These are phyloP conservation scores for Cladosporium phlei DNA, from an alignment of 2,329 filamentous ascomycete genomes.

Conservation along the genomic window DNA sequence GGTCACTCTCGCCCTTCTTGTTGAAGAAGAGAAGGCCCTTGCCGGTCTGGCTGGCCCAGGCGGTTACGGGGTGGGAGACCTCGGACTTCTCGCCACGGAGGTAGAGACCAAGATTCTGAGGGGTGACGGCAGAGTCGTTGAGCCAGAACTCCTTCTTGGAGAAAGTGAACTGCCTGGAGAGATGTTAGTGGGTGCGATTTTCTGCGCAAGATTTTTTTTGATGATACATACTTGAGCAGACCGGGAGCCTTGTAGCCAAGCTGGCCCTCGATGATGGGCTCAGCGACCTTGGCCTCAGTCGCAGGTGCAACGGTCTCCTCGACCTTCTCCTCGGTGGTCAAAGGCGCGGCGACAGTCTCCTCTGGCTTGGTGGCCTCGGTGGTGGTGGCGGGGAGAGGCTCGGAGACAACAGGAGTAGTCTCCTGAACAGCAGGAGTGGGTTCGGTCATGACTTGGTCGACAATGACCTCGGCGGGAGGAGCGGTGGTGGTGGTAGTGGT, in stretches of 20 bases:
- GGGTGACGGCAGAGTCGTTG: constrained; percentile 63
- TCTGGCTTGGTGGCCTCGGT: constrained; percentile 19
- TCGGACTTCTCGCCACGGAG: constrained; percentile 83
- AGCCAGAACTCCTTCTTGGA: constrained; percentile 82
- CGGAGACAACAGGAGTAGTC: constrained; percentile 29
- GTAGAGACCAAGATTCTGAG: constrained; percentile 70
- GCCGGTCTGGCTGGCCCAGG: constrained; percentile 90
- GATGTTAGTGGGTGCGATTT: constrained; percentile 14
- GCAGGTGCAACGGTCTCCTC: constrained; percentile 38
- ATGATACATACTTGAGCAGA: constrained; percentile 72
- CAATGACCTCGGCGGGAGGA: constrained; percentile 12
- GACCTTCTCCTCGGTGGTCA: constrained; percentile 31
- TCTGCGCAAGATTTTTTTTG: constrained; percentile 17
- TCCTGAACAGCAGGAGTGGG: constrained; percentile 11
- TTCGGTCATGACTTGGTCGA: constrained; percentile 4
- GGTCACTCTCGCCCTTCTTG: constrained; percentile 71
- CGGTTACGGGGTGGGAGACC: constrained; percentile 70
- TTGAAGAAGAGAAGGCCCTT: constrained; percentile 92
- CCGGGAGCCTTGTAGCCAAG: constrained; percentile 87
- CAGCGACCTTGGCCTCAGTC: constrained; percentile 46
- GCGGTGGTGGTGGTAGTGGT: constrained; percentile 12
- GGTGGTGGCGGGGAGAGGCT: constrained; percentile 37
- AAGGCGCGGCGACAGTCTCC: constrained; percentile 17
- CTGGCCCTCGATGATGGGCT: constrained; percentile 74
- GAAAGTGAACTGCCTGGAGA: constrained; percentile 72